Base-by-base conservation (phyloP, 352 stramenopile species). In the Phytophthora lateralis region DNA sequence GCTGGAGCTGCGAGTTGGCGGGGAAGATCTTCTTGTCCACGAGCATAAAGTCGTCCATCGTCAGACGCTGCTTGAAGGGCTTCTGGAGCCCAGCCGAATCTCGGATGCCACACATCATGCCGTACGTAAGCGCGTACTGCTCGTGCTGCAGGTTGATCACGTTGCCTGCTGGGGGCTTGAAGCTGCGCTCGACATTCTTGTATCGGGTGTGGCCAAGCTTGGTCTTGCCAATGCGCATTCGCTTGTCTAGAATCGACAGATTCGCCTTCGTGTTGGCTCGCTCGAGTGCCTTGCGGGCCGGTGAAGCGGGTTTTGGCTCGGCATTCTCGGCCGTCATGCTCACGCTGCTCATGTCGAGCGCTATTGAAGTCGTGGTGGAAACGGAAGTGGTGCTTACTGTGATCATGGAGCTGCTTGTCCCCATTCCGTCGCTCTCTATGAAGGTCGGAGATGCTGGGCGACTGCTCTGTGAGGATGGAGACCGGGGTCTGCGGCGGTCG, bases 21-120 rank as follows among this genome's bases (percentile, higher is more conserved):
- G 86, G 79, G 42, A 90, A 89, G 26, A 77, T 80, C 45, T 86
- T 84, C 48, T 92, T 93, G 69, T 92, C 82, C 7, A 93, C 78
- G 21, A 77, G 69, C 79, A 93, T 96, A 47, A 97, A 97, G 69
- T 98, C 93, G 60, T 95, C 88, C 78, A 98, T 90, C 7, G 79
- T 93, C 26, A 98, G 73, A 6, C 80, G 76, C 56, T 87, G 80
- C 65, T 90, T 89, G 67, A 92, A 91, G 26, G 78, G 74, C 30
- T 88, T 91, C 58, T 88, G 80, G 2, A 88, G 61, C 5, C 94
- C 92, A 11, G 98, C 97, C 4, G 94, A 97, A 53, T 97, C 97
- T 37, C 97, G 82, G 53, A 99, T 98, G 18, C 97, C 97, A 39
- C 98, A 96, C 97, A 99, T 99, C 71, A 99, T 98, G 51, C 97